These are phyloP conservation scores for Diospyros lotus DNA, from an alignment of 148 eudicot species.

Conservation along the genomic window DNA sequence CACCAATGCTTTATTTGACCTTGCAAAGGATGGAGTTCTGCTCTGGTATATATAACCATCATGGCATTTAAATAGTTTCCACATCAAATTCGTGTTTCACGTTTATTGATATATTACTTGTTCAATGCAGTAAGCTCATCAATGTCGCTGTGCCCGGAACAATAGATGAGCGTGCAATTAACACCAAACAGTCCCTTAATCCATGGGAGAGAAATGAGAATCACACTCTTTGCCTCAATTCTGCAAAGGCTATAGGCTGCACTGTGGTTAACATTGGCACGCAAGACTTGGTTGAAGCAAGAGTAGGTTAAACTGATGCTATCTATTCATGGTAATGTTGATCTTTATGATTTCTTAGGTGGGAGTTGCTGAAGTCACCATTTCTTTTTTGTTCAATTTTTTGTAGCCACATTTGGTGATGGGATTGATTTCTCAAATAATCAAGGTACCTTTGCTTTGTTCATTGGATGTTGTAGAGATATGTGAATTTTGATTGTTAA, in stretches of 20 bases:
- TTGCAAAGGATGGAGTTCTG: slow-evolving; percentile 84
- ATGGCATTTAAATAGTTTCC: neutral
- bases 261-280: slow-evolving; percentile 93
- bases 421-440: slow-evolving; percentile 79
- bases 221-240: slow-evolving; percentile 88
- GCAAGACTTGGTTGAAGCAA: slow-evolving; percentile 76
- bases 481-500: neutral
- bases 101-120: slow-evolving; percentile 12
- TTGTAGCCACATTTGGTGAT: slow-evolving; percentile 75
- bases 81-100: neutral
- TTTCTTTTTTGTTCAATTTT: slow-evolving; percentile 21
- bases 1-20: slow-evolving; percentile 62
- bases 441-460: slow-evolving; percentile 45
- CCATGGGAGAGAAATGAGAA: slow-evolving; percentile 97
- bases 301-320: slow-evolving; percentile 45
- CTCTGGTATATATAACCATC: slow-evolving; percentile 51
- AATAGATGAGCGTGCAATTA: slow-evolving; percentile 90
- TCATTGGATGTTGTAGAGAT: neutral
- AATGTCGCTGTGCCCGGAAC: slow-evolving; percentile 91
- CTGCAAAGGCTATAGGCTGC: slow-evolving; percentile 97
- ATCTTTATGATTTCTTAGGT: neutral
- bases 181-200: slow-evolving; percentile 63
- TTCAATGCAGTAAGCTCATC: slow-evolving; percentile 67
- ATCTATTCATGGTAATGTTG: neutral
- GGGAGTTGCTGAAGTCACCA: slow-evolving; percentile 12